Evolutionary conservation across 1,139 yeast species (phyloP).

Genomic region (Saccharomyces hybrid): DNA sequence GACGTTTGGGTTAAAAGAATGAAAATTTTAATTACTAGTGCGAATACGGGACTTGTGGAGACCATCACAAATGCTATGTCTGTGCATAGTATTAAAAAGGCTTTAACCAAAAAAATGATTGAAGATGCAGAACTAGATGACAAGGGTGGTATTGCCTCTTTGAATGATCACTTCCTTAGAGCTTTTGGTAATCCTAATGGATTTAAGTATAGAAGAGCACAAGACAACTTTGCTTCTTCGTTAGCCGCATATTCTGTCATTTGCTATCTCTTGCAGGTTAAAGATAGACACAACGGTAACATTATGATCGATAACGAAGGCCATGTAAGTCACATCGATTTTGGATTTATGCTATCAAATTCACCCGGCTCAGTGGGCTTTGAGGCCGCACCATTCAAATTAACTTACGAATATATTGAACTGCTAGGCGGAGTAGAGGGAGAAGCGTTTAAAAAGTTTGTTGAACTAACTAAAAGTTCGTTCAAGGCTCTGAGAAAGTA

Average conservation of each 20-base stretch:
- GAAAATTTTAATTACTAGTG: slow-evolving; percentile 87
- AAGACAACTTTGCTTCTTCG: slow-evolving; percentile 73
- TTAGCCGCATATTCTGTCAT: slow-evolving; percentile 85
- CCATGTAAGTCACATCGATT: slow-evolving; percentile 90
- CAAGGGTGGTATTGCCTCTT: slow-evolving; percentile 60
- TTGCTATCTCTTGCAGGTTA: slow-evolving; percentile 82
- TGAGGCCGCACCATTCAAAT: slow-evolving; percentile 94
- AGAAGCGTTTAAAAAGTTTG: slow-evolving; percentile 50
- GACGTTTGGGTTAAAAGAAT: slow-evolving; percentile 87
- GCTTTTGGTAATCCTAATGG: slow-evolving; percentile 60
- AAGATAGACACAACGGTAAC: slow-evolving; percentile 95
- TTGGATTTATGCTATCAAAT: slow-evolving; percentile 85
- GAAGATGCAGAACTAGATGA: slow-evolving; percentile 45
- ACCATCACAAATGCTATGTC: slow-evolving; percentile 92
- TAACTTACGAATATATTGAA: slow-evolving; percentile 82
- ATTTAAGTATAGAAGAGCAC: slow-evolving; percentile 57
- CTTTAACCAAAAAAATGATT: slow-evolving; percentile 69
- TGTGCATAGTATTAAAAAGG: slow-evolving; percentile 87
- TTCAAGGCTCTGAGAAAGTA: slow-evolving; percentile 65
- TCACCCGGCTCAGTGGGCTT: slow-evolving; percentile 96
- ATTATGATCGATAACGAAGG: slow-evolving; percentile 92
- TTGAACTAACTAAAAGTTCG: slow-evolving; percentile 56
- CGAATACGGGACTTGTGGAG: slow-evolving; percentile 86
- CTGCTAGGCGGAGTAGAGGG: slow-evolving; percentile 72
- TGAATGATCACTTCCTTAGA: slow-evolving; percentile 68